Conservation (phyloP, 805 yeast species). For the Ogataea philodendri region DNA sequence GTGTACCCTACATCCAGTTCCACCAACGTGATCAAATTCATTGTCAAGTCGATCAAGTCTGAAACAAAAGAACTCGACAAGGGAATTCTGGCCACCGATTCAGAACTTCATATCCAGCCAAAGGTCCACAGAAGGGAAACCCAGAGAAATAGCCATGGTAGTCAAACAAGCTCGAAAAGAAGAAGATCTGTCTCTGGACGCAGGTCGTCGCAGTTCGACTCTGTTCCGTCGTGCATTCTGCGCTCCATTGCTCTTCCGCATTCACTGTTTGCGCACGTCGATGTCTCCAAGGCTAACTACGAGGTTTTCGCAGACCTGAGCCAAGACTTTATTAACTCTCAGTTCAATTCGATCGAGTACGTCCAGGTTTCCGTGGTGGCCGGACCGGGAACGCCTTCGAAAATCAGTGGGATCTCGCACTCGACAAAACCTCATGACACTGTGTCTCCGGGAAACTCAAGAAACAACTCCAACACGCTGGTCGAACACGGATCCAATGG, state of each 20-base stretch:
- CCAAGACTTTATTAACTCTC: constrained; percentile 31
- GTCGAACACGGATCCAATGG: constrained; percentile 15
- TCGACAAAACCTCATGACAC: constrained; percentile 4
- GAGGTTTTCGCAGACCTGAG: constrained; percentile 46
- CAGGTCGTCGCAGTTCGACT: constrained; percentile 32
- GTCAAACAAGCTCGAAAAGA: constrained; percentile 17
- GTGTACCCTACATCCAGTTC: constrained; percentile 70
- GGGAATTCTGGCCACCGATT: constrained; percentile 43
- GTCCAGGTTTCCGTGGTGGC: constrained; percentile 51
- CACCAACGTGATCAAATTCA: constrained; percentile 56
- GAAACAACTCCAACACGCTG: constrained; percentile 12
- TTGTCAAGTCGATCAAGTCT: constrained; percentile 44
- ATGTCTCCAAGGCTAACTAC: constrained; percentile 21
- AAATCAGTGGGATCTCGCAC: constrained; percentile 20
- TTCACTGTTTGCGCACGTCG: constrained; percentile 28
- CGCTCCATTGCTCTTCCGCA: constrained; percentile 62
- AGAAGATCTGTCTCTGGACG: constrained; percentile 32
- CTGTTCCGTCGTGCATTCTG: constrained; percentile 39
- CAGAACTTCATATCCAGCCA: constrained; percentile 63
- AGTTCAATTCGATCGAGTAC: constrained; percentile 39
- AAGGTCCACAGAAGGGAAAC: constrained; percentile 35
- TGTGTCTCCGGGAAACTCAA: constrained; percentile 5
- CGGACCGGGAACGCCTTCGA: constrained; percentile 46
- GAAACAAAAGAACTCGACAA: constrained; percentile 21
- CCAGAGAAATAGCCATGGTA: constrained; percentile 2